phyloP scores from a whole-genome alignment of 2,329 filamentous ascomycete genomes.

The Blumeria graminis region DNA sequence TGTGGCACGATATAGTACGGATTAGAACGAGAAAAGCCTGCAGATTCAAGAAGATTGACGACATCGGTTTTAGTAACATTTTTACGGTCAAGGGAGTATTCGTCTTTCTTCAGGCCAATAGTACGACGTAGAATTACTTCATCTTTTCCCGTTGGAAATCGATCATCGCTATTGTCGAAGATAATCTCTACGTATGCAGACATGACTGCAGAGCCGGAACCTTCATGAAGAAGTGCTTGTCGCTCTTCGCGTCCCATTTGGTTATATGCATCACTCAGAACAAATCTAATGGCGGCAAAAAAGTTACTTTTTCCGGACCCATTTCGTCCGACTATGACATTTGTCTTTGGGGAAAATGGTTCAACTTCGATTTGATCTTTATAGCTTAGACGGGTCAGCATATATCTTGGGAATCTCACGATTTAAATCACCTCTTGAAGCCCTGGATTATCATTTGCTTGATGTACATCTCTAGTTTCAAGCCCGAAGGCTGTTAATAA shows the following conservation, averaged over 20 bases:
- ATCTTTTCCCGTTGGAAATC: slow-evolving; percentile 78
- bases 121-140: slow-evolving; percentile 81
- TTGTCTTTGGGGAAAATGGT: slow-evolving; percentile 89
- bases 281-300: slow-evolving; percentile 96
- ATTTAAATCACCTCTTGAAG: slow-evolving; percentile 64
- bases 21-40: slow-evolving; percentile 89
- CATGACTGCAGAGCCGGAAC: slow-evolving; percentile 92
- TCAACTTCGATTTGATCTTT: slow-evolving; percentile 99
- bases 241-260: slow-evolving; percentile 91
- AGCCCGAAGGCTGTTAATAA: neutral
- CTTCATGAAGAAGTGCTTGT: slow-evolving; percentile 89
- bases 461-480: slow-evolving; percentile 54
- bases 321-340: slow-evolving; percentile 97
- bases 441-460: slow-evolving; percentile 99
- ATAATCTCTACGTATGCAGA: slow-evolving; percentile 98
- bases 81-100: slow-evolving; percentile 93
- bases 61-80: slow-evolving; percentile 88
- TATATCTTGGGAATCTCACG: neutral
- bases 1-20: slow-evolving; percentile 98
- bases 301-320: slow-evolving; percentile 99
- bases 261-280: slow-evolving; percentile 90
- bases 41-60: slow-evolving; percentile 82
- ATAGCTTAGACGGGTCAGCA: slow-evolving; percentile 38
- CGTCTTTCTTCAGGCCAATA: slow-evolving; percentile 93
- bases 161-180: slow-evolving; percentile 91